Evolutionary conservation across 2,329 filamentous ascomycete genomes (phyloP).

Genomic region (Cytospora chrysosperma): DNA sequence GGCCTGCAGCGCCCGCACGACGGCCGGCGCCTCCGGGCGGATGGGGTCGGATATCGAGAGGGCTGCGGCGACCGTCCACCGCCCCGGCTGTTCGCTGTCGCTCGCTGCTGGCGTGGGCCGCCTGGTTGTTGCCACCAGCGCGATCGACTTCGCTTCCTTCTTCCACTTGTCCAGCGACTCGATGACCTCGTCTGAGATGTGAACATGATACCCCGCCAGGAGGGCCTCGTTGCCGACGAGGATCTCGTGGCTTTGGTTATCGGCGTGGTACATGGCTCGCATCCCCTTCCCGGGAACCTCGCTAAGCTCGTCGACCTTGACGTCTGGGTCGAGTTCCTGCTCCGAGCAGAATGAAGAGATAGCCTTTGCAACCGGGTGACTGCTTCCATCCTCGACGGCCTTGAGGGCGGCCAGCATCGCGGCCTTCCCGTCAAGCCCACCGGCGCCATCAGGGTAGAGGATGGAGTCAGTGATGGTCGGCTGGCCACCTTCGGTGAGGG

Average conservation of each 20-base stretch:
- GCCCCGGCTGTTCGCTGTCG: background rate
- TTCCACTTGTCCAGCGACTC: slow-evolving; percentile 56
- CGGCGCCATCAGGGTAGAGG: slow-evolving; percentile 37
- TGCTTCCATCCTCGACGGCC: slow-evolving; percentile 67
- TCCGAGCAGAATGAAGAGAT: slow-evolving; percentile 61
- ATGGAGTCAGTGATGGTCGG: slow-evolving; percentile 63
- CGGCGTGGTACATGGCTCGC: slow-evolving; percentile 50
- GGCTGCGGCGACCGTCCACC: slow-evolving; percentile 58
- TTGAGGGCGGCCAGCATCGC: slow-evolving; percentile 54
- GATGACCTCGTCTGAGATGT: slow-evolving; percentile 37
- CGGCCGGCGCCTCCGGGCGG: slow-evolving; percentile 65
- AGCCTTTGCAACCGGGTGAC: slow-evolving; percentile 72
- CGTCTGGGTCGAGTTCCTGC: slow-evolving; percentile 32
- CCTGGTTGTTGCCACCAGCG: slow-evolving; percentile 53
- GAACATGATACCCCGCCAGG: slow-evolving; percentile 52
- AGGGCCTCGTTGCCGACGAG: slow-evolving; percentile 72
- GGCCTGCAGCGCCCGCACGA: slow-evolving; percentile 63
- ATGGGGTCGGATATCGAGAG: slow-evolving; percentile 81
- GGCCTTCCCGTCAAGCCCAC: slow-evolving; percentile 28
- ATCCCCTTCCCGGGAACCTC: slow-evolving; percentile 73
- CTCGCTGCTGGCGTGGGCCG: slow-evolving; percentile 10
- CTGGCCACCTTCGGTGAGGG: slow-evolving; percentile 71
- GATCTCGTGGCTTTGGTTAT: slow-evolving; percentile 45
- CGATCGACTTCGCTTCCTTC: slow-evolving; percentile 61
- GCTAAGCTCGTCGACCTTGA: slow-evolving; percentile 47